Evolutionary conservation across 2,329 filamentous ascomycete species (phyloP).

Genomic region (Trichoderma hamatum): DNA sequence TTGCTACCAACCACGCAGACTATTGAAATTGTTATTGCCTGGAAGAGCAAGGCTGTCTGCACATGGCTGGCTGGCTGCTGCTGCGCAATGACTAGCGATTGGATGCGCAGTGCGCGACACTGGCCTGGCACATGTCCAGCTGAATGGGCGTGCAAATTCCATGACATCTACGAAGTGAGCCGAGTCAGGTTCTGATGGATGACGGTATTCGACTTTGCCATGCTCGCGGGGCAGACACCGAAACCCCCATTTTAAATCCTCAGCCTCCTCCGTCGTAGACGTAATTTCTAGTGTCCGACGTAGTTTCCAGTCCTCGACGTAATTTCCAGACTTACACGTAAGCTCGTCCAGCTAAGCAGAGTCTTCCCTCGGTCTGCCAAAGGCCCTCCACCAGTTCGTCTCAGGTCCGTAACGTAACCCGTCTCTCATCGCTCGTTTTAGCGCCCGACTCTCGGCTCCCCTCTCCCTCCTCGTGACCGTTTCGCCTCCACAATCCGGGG

Average conservation of each 20-base stretch:
- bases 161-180: neutral
- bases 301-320: neutral
- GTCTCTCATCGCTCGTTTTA: neutral
- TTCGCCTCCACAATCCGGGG: slow-evolving; percentile 25
- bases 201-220: neutral
- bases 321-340: neutral
- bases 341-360: neutral
- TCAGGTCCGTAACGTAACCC: neutral
- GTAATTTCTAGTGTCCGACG: no score
- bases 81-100: neutral
- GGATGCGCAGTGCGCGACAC: no score
- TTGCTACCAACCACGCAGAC: neutral
- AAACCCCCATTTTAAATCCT: neutral
- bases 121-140: neutral
- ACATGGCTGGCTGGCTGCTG: neutral
- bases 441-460: neutral
- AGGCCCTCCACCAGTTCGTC: neutral
- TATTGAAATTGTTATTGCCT: neutral
- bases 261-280: neutral
- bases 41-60: neutral
- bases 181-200: neutral
- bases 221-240: neutral
- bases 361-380: no score
- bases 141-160: neutral
- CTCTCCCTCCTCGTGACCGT: slow-evolving; percentile 20